Percentiles rank a stretch among this genome's conserved stretches.
phyloP scores from a whole-genome alignment of 345 rosid genomes.

The Moricandia arvensis region DNA sequence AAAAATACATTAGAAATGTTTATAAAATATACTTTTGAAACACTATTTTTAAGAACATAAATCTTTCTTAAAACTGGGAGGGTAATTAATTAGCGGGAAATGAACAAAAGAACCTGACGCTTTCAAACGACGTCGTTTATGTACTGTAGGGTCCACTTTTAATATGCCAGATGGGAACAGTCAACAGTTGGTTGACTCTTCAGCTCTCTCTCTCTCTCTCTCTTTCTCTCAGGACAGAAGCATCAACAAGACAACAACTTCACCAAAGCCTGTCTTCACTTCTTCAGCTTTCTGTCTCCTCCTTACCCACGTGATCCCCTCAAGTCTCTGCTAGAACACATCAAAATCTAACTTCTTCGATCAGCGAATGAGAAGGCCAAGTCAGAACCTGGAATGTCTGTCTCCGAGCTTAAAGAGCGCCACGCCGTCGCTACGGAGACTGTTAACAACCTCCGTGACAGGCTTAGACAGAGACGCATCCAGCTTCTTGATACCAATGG shows the following conservation, averaged over 20 bases:
- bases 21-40: too few species aligned
- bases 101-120: neutral
- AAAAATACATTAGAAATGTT: too few species aligned
- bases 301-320: conserved; percentile 18
- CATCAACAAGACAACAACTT: conserved; percentile 1
- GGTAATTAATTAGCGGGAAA: neutral
- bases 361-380: conserved; percentile 16
- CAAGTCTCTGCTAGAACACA: conserved; percentile 21
- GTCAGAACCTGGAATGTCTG: conserved; percentile 57
- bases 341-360: neutral
- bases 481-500: conserved; percentile 67
- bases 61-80: too few species aligned
- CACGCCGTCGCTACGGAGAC: conserved; percentile 68
- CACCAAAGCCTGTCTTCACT: conserved; percentile 17
- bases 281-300: neutral
- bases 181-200: conserved; percentile 3
- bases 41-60: too few species aligned
- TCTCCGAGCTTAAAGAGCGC: conserved; percentile 84
- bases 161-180: neutral
- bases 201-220: neutral
- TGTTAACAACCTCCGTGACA: conserved; percentile 65
- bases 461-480: conserved; percentile 72
- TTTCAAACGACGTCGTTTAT: neutral
- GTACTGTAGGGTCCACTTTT: neutral
- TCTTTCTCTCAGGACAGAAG: conserved; percentile 22